Base-by-base conservation (phyloP, 129 eudicot genomes). In the Flaveria trinervia region DNA sequence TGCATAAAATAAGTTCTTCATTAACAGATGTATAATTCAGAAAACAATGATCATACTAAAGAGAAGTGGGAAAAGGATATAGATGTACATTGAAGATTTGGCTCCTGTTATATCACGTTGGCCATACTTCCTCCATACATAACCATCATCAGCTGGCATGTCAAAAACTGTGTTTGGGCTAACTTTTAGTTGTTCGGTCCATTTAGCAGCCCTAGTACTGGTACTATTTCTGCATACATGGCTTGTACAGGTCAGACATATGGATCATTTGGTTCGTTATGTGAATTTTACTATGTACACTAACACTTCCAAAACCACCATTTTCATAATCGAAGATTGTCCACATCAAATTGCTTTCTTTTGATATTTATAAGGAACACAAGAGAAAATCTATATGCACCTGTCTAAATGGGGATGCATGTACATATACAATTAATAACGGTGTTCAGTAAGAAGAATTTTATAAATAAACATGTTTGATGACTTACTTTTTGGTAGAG, bases 401-500 rank as follows among this genome's bases (percentile, higher is more conserved):
- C 51, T 16, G 30, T 66, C 46, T 13, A 30, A 28, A 15, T 33
- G 25, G 33, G 36, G 30, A 5, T 18, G 25, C 25, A 23, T 60
- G n/a, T 13, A 60, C 67, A 13, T 23, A 26, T 61, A 61, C 43
- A 61, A 12, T 61, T 3, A 61, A 11, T 28, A 25, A 28, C 13
- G 18, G 36, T 41, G 4, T 61, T 26, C 3, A 5, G 18, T 11
- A 26, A 8, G n/a, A 61, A 41, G 46, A 13, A 36, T 65, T 48
- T 14, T 48, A 23, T 71, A 36, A 26, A 30, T 22, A 52, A 36
- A 55, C 44, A 16, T 55, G 66, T 56, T 73, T 33, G 22, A 20
- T 73, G 52, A 56, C 77, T 73, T 73, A 73, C 77, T 7, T 36
- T 22, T 56, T 73, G 54, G 1, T 54, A 20, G 1, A 18, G 39